These are phyloP conservation scores for Chlorella sp. DNA, from an alignment of 139 green algal species.

Conservation along the genomic window DNA sequence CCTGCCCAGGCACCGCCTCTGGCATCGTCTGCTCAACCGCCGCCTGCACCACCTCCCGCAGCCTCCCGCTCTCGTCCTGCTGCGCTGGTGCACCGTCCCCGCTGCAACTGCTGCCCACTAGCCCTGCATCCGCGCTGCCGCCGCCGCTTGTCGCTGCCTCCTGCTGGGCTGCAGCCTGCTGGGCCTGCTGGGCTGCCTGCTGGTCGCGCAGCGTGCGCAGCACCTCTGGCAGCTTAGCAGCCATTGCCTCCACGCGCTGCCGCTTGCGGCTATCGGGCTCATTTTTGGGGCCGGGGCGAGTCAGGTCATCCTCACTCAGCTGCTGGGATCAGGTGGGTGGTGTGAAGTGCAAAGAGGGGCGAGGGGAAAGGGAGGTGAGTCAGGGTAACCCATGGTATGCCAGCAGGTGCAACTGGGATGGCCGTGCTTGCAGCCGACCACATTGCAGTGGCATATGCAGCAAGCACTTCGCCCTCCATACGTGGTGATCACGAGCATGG, in stretches of 20 bases:
- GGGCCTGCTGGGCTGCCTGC: constrained; percentile 2
- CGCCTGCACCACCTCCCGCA: constrained; percentile 20
- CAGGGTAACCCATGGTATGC: background rate
- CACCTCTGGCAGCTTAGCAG: background rate
- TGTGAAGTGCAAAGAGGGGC: background rate
- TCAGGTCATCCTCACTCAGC: background rate
- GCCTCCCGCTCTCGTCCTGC: background rate
- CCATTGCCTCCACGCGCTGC: constrained; percentile 22
- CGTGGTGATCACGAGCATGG: no score
- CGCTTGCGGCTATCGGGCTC: constrained; percentile 31
- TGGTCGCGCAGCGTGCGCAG: background rate
- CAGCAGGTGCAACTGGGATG: no score
- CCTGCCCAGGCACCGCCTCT: background rate
- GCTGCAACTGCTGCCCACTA: background rate
- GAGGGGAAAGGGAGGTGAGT: background rate
- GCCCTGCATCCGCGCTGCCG: background rate
- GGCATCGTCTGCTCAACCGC: constrained; percentile 16
- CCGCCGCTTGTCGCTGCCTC: no score
- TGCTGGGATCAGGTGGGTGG: background rate
- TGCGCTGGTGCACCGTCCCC: no score
- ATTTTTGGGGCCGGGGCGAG: background rate
- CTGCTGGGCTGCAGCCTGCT: background rate
- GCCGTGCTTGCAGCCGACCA: no score
- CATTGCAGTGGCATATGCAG: no score
- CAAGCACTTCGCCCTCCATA: no score